Evolutionary conservation across 2,329 filamentous ascomycete species (phyloP).

Genomic region (Teratosphaeria destructans): DNA sequence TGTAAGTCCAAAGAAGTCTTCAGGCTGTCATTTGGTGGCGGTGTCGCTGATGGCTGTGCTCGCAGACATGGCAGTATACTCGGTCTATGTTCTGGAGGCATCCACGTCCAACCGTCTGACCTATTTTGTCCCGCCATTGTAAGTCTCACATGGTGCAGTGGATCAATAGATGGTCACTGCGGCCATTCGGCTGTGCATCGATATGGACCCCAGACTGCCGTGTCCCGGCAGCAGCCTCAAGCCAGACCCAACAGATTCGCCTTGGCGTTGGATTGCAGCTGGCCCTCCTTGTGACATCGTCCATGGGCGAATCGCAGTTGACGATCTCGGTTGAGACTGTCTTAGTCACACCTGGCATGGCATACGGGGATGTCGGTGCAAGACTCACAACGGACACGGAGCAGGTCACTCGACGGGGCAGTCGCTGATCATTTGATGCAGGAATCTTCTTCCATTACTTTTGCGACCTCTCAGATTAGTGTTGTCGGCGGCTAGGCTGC

Average conservation of each 20-base stretch:
- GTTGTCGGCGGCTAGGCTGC: slow-evolving; percentile 53
- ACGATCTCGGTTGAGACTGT: background rate
- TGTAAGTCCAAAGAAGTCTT: slow-evolving; percentile 61
- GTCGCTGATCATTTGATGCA: background rate
- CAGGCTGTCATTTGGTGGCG: slow-evolving; percentile 1
- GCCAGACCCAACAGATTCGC: background rate
- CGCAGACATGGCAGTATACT: slow-evolving; percentile 30
- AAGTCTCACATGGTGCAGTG: slow-evolving; percentile 6
- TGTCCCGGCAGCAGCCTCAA: background rate
- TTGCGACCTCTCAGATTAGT: slow-evolving; percentile 64
- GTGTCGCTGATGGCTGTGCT: slow-evolving; percentile 12
- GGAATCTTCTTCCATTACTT: slow-evolving; percentile 62
- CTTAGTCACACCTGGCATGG: background rate
- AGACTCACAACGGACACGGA: background rate
- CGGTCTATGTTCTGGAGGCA: slow-evolving; percentile 45
- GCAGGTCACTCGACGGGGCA: background rate
- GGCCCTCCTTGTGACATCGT: background rate
- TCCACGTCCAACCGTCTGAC: slow-evolving; percentile 39
- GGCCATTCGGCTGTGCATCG: background rate
- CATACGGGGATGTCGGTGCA: background rate
- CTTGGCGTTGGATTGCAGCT: background rate
- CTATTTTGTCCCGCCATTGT: slow-evolving; percentile 37
- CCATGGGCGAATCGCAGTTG: background rate
- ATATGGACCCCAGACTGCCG: background rate
- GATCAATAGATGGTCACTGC: slow-evolving; percentile 21